phyloP scores from a whole-genome alignment of 1,139 yeast species.

The Yamadazyma aaseri region DNA sequence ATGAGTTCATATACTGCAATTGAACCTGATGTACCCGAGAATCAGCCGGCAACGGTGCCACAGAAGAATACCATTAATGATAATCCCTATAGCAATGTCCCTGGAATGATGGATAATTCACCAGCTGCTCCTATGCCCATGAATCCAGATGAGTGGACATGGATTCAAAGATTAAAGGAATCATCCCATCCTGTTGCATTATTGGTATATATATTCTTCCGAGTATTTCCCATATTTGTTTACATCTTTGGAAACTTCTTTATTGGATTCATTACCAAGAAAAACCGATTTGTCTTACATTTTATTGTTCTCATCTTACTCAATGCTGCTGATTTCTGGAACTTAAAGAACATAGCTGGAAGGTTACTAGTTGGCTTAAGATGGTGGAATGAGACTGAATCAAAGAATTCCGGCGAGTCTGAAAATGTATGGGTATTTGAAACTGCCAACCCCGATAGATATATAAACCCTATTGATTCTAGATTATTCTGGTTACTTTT shows the following conservation, averaged over 20 bases:
- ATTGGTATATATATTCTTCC: slow-evolving; percentile 58
- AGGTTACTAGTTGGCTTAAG: slow-evolving; percentile 85
- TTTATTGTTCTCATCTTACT: slow-evolving; percentile 76
- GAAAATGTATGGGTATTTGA: slow-evolving; percentile 88
- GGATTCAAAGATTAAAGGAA: slow-evolving; percentile 34
- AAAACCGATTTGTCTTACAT: slow-evolving; percentile 65
- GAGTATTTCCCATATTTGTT: slow-evolving; percentile 61
- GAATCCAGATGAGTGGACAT: slow-evolving; percentile 23
- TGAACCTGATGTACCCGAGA: slow-evolving; percentile 26
- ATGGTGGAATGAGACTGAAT: slow-evolving; percentile 82
- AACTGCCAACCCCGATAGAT: slow-evolving; percentile 76
- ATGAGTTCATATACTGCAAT: slow-evolving; percentile 27
- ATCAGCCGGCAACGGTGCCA: neutral
- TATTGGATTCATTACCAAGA: slow-evolving; percentile 37
- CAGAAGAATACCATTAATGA: neutral
- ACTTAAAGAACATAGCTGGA: slow-evolving; percentile 87
- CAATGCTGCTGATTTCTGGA: slow-evolving; percentile 91
- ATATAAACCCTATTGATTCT: slow-evolving; percentile 89
- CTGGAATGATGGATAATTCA: slow-evolving; percentile 4
- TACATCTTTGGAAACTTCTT: slow-evolving; percentile 72
- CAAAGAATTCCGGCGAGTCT: slow-evolving; percentile 49
- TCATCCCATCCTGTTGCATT: slow-evolving; percentile 86
- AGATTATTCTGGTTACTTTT: slow-evolving; percentile 82
- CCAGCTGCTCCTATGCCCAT: slow-evolving; percentile 4
- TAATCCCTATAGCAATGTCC: neutral